phyloP scores from a whole-genome alignment of 306 rosid genomes.

The Vigna radiata region DNA sequence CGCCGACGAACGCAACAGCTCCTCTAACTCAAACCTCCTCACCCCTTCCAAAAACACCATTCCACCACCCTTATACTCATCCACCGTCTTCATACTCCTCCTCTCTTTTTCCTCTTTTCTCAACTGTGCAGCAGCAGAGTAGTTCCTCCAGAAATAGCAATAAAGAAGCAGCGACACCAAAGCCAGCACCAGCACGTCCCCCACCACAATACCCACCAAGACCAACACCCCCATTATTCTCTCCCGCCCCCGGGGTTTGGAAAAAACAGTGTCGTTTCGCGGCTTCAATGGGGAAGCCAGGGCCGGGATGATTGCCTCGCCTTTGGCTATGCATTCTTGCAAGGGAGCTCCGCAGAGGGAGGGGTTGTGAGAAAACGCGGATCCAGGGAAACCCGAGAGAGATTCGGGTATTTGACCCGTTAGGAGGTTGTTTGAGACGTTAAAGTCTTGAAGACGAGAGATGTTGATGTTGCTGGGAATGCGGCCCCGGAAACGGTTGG shows the following conservation, averaged over 20 bases:
- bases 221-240: constrained; percentile 60
- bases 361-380: constrained; percentile 61
- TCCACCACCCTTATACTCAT: constrained; percentile 56
- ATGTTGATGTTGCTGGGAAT: constrained; percentile 54
- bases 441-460: constrained; percentile 66
- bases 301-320: constrained; percentile 38
- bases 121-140: not conserved
- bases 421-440: constrained; percentile 64
- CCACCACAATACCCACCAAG: constrained; percentile 64
- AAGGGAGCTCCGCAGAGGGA: constrained; percentile 75
- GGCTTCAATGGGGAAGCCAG: constrained; percentile 70
- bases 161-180: constrained; percentile 71
- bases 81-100: constrained; percentile 57
- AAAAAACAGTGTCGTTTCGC: constrained; percentile 17
- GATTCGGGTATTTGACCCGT: constrained; percentile 71
- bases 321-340: constrained; percentile 45
- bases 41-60: constrained; percentile 90
- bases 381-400: constrained; percentile 59
- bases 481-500: constrained; percentile 59
- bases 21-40: constrained; percentile 80
- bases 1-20: constrained; percentile 82
- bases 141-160: constrained; percentile 71
- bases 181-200: constrained; percentile 64
- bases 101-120: constrained; percentile 29
- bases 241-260: constrained; percentile 42